phyloP scores from a whole-genome alignment of 2,329 filamentous ascomycete species.

The Scorias spongiosa region DNA sequence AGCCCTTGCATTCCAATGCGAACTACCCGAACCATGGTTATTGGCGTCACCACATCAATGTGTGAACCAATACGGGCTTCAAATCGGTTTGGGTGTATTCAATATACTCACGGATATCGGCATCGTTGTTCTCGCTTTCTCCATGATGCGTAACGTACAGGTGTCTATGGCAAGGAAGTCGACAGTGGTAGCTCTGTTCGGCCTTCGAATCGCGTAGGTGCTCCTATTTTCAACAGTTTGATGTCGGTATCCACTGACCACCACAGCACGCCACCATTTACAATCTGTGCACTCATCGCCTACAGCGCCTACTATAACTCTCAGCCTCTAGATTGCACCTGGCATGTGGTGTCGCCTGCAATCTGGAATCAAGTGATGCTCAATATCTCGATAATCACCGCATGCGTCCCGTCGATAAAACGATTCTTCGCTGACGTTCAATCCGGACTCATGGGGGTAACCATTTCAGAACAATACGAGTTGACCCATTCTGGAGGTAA shows the following conservation, averaged over 20 bases:
- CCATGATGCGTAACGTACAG: background rate
- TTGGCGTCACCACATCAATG: background rate
- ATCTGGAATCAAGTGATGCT: slow-evolving; percentile 1
- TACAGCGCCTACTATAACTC: background rate
- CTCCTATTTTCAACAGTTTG: background rate
- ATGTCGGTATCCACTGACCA: background rate
- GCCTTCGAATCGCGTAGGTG: background rate
- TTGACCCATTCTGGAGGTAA: background rate
- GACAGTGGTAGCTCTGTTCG: background rate
- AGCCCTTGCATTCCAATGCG: slow-evolving; percentile 1
- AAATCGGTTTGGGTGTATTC: background rate
- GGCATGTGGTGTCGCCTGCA: background rate
- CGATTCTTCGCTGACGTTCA: slow-evolving; percentile 1
- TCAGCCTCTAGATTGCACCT: background rate
- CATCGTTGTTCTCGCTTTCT: background rate
- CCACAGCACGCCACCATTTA: background rate
- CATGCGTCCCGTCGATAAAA: slow-evolving; percentile 3
- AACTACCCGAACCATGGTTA: background rate
- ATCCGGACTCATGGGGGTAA: background rate
- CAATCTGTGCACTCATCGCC: background rate
- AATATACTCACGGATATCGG: background rate
- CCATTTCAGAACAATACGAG: background rate
- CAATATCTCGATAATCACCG: slow-evolving; percentile 2
- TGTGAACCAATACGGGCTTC: background rate
- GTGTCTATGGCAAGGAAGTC: background rate